Base-by-base conservation (phyloP, 2,329 filamentous ascomycete species). In the Ceratocystis harringtonii region DNA sequence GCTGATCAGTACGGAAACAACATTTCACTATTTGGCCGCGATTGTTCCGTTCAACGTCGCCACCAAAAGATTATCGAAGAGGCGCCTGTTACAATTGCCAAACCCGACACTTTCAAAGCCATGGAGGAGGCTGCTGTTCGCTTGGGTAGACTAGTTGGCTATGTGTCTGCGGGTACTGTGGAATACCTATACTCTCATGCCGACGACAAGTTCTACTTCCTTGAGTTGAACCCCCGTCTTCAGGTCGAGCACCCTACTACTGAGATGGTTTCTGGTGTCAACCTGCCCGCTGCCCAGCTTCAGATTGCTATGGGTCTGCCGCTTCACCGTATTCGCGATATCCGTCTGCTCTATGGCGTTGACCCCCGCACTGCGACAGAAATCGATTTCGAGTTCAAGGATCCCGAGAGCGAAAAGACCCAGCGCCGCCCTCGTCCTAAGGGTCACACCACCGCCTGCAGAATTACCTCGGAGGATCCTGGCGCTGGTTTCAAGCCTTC, bases 61-160 rank as follows among this genome's bases (percentile, higher is more conserved):
- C 95, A 99, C 78, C 95, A 99, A 78, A 99, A 99, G 82, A 99
- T 99, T 76, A 99, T 99, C 69, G 94, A 99, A 76, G 94, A 99
- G 77, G 94, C 94, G 4, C 94, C 94, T 45, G 95, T 97, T 70
- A 99, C 94, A 45, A 95, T 99, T 70, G 95, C 94, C 64, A 94
- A 90, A 76, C 80, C 85, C 61, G 80, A 84, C 69, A 96, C 92
- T 62, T 99, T 99, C 85, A 87, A 88, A 74, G 86, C 87, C 66
- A 99, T 99, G 94, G 95, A 97, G 79, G 87, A 92, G 71, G 92
- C 94, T 55, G 94, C 94, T 61, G 94, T 99, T 60, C 90, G 94
- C 71, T 84, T 99, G 44, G 94, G 94, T 72, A 88, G 85, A 74
- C 84, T 99, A 50, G 94, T 99, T 74, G 94, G 94, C 71, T 99